Base-by-base conservation (phyloP, 345 rosid genomes). In the Bruguiera sexangula region DNA sequence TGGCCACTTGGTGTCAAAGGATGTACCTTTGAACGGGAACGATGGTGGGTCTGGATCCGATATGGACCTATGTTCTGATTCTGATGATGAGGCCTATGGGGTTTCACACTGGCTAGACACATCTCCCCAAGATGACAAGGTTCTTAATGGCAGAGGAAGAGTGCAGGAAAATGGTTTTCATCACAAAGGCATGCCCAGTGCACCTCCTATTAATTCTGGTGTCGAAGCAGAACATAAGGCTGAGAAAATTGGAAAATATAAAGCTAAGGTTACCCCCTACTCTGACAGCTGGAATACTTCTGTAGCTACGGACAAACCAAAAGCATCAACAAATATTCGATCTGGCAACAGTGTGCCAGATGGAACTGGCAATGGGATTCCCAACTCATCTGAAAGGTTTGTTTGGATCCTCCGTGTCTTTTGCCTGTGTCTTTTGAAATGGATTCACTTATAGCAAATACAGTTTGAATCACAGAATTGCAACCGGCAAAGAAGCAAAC, bases 11-110 rank as follows among this genome's bases (percentile, higher is more conserved):
- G 39, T 60, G 37, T 52, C 75, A 9, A 51, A 36, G 57, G 6
- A 54, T 16, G 26, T 72, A 24, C 39, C 34, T 29, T 68, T 37
- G 43, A 46, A 57, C 26, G 21, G 29, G 26, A 39, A 80, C 16
- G 82, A 70, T 43, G 81, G 78, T 70, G 79, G 70, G 20, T 83
- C 89, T 6, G 87, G 75, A 56, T 88, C 98, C 56, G 94, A 88
- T 56, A 87, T 81, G 80, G 93, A 84, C 32, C 66, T 75, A 76
- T 77, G 80, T 36, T 79, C 83, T 4, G 93, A 89, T 62, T 87
- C 96, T 0, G 97, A 85, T 63, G 96, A 93, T 65, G 95, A 85
- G 4, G 81, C 69, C 13, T 75, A 66, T 75, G 76, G 82, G 26
- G 72, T 76, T 57, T 75, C 66, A 8, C 76, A 77, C 70, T 86